Evolutionary conservation across 768 basidiomycete species (phyloP), one percentile per base, ranked within the genome.

Genomic region (Gloeostereum incarnatum): DNA sequence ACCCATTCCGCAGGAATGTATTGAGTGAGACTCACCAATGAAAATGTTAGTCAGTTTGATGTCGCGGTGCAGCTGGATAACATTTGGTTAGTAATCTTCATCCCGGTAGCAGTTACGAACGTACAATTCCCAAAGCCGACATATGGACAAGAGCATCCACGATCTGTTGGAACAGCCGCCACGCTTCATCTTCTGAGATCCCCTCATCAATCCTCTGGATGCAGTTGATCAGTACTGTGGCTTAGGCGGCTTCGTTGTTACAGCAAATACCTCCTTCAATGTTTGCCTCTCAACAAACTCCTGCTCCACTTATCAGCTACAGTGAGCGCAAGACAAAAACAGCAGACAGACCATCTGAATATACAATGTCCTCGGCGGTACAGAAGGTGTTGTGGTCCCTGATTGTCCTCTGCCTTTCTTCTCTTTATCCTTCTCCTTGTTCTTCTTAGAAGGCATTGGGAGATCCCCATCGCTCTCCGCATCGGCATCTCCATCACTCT

Each of bases 1-100:
- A 17, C n/a, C n/a, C n/a, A n/a, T n/a, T n/a, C 5, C 29, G 19
- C 2, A 9, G 35, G 17, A 9, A 31, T 39, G 20, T 19, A 16
- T 24, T 38, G 22, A 9, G 3, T n/a, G 4, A 19, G 14, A 17
- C 71, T 21, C 47, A 88, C 89, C 88, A 35, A 94, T 89, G 58
- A 97, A 90, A 45, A 97, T 91, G 50, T 97, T 97, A 0, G 84
- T 86, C 10, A 90, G 62, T 55, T 97, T 97, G 55, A 97, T 86
- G 55, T 96, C 92, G 36, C 86, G 68, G 58, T 89, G 85, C 38
- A 89, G 58, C 75, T 78, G 37, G 9, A 11, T 23, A 17, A 11
- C 14, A 13, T 33, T 20, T 7, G 19, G 27, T 45, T 17, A 40
- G n/a, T n/a, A 30, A 20, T 29, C 6, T 1, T 33, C 16, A 34